Percentiles rank a stretch among this genome's conserved stretches.
phyloP scores from a whole-genome alignment of 768 basidiomycete genomes.

The Podaxis mareebaensis region DNA sequence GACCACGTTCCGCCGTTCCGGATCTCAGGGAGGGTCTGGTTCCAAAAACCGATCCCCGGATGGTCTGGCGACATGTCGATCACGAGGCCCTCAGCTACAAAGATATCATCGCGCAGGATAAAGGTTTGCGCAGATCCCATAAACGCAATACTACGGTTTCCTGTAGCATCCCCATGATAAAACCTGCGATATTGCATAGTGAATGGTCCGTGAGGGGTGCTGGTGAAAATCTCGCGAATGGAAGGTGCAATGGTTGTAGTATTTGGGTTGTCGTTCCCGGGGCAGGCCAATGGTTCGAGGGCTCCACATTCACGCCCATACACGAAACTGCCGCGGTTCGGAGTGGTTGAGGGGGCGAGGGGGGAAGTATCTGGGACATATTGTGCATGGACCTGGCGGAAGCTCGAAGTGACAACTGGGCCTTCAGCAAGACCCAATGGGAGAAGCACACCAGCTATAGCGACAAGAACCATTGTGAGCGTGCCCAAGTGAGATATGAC shows the following conservation, averaged over 20 bases:
- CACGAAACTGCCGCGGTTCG: background rate
- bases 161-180: conserved; percentile 10
- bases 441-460: background rate
- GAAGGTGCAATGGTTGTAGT: conserved; percentile 16
- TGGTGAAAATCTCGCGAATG: conserved; percentile 20
- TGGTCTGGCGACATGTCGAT: conserved; percentile 20
- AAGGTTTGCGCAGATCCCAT: background rate
- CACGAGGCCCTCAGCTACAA: conserved; percentile 20
- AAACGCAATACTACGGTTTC: conserved; percentile 9
- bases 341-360: background rate
- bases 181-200: conserved; percentile 24
- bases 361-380: conserved; percentile 1
- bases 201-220: conserved; percentile 23
- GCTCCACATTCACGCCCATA: background rate
- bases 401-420: background rate
- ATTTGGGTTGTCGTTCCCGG: conserved; percentile 16
- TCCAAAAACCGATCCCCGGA: conserved; percentile 13
- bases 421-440: conserved; percentile 1
- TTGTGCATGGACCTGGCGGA: background rate
- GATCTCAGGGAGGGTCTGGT: background rate
- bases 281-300: background rate
- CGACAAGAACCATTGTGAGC: background rate
- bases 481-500: background rate
- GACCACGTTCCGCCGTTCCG: conserved; percentile 21
- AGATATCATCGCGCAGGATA: conserved; percentile 22